A percentile compares a stretch with the other conserved stretches of the same genome.
These are phyloP conservation scores for Scutellaria baicalensis DNA, from an alignment of 257 asterid genomes.

Conservation along the genomic window DNA sequence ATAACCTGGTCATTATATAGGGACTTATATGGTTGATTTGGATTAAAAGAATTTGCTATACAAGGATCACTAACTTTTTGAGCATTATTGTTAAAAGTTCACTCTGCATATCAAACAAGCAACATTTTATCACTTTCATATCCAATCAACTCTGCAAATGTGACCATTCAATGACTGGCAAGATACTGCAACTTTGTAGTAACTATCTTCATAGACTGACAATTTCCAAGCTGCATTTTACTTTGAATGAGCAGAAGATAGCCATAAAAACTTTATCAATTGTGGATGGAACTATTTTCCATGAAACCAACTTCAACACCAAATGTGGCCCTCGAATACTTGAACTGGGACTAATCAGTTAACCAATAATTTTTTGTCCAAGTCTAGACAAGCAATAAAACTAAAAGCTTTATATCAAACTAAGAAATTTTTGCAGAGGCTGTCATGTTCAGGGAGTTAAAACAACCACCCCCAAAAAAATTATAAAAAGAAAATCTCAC, in stretches of 20 bases:
- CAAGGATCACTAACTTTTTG: background rate
- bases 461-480: no score
- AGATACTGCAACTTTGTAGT: background rate
- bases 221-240: background rate
- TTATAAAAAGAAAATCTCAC: slow-evolving; percentile 36
- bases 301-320: background rate
- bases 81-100: background rate
- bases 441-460: no score
- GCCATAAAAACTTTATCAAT: background rate
- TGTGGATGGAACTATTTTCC: background rate
- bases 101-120: background rate
- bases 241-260: background rate
- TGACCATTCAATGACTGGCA: background rate
- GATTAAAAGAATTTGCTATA: background rate
- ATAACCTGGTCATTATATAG: background rate
- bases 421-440: background rate
- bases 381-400: background rate
- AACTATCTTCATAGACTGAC: background rate
- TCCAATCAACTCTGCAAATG: background rate
- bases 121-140: background rate
- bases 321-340: no score
- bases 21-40: background rate
- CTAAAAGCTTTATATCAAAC: background rate
- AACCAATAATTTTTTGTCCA: no score
- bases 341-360: no score